Conservation (phyloP, 2,329 filamentous ascomycete genomes). For the Emmonsiellopsis sp. region DNA sequence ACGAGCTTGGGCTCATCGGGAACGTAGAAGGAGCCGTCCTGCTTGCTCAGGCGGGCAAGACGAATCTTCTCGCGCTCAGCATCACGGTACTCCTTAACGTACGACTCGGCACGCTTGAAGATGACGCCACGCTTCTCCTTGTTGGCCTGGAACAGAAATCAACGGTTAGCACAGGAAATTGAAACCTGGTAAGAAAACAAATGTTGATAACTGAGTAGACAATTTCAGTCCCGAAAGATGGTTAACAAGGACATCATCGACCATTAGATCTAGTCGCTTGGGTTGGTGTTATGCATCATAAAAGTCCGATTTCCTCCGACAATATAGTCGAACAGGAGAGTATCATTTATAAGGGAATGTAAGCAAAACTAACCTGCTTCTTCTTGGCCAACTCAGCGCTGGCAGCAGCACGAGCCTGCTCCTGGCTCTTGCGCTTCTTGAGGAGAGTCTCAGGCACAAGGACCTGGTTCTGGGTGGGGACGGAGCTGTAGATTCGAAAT, state of each 20-base stretch:
- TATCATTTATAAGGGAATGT: neutral
- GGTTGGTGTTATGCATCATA: constrained; percentile 82
- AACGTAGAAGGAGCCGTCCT: constrained; percentile 88
- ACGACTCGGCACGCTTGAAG: constrained; percentile 99
- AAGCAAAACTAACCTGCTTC: constrained; percentile 66
- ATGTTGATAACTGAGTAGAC: constrained; percentile 14
- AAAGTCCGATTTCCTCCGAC: constrained; percentile 20
- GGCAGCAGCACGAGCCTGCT: constrained; percentile 94
- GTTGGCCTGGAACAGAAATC: constrained; percentile 57
- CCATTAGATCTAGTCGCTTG: constrained; percentile 81
- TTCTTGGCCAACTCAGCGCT: constrained; percentile 70
- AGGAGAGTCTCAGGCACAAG: constrained; percentile 98
- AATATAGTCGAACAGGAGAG: constrained; percentile 11
- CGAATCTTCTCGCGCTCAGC: constrained; percentile 97
- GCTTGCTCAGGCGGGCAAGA: constrained; percentile 78
- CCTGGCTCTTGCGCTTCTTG: constrained; percentile 99
- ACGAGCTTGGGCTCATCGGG: constrained; percentile 91
- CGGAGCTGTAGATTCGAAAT: constrained; percentile 52
- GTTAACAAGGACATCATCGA: constrained; percentile 77
- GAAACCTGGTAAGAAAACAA: constrained; percentile 11
- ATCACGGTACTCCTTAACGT: constrained; percentile 99
- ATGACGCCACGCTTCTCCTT: constrained; percentile 98
- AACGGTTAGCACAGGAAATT: constrained; percentile 18
- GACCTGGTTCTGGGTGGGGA: constrained; percentile 90
- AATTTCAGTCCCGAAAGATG: constrained; percentile 64